A percentile compares a stretch with the other conserved stretches of the same genome.
These are phyloP conservation scores for Phytophthora fragariae DNA, from an alignment of 352 stramenopile genomes.

Conservation along the genomic window DNA sequence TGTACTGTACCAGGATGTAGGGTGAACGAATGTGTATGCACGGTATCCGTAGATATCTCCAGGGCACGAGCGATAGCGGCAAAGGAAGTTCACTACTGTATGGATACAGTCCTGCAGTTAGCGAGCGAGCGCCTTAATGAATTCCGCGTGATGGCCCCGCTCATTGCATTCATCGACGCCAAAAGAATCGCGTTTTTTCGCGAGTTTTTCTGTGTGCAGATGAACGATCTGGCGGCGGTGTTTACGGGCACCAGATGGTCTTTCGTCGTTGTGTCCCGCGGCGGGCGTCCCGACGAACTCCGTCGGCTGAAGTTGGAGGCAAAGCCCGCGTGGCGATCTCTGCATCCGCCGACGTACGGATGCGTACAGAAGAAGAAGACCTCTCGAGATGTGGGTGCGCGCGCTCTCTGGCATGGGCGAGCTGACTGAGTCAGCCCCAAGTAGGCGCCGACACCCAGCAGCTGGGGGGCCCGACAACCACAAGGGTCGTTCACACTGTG, in stretches of 20 bases:
- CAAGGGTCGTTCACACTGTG: background rate
- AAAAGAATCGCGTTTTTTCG: constrained; percentile 30
- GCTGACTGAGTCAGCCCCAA: no score
- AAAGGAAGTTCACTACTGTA: no score
- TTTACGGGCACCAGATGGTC: constrained; percentile 24
- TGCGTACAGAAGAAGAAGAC: constrained; percentile 6
- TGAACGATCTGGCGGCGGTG: background rate
- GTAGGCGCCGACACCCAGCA: background rate
- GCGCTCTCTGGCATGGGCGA: background rate
- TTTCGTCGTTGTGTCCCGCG: background rate
- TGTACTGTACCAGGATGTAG: no score
- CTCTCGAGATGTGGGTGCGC: background rate
- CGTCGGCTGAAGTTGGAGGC: background rate
- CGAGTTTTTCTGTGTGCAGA: constrained; percentile 20
- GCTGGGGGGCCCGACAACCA: background rate
- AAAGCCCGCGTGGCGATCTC: constrained; percentile 27
- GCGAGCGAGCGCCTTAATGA: no score
- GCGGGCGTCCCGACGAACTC: background rate
- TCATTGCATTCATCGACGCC: constrained; percentile 23
- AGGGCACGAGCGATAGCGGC: no score
- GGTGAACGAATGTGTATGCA: no score
- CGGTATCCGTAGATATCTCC: no score
- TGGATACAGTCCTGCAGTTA: no score
- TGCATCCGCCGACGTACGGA: constrained; percentile 1
- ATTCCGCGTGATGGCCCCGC: background rate